Base-by-base conservation (phyloP, 2,329 filamentous ascomycete species). In the Cryphonectria japonica region DNA sequence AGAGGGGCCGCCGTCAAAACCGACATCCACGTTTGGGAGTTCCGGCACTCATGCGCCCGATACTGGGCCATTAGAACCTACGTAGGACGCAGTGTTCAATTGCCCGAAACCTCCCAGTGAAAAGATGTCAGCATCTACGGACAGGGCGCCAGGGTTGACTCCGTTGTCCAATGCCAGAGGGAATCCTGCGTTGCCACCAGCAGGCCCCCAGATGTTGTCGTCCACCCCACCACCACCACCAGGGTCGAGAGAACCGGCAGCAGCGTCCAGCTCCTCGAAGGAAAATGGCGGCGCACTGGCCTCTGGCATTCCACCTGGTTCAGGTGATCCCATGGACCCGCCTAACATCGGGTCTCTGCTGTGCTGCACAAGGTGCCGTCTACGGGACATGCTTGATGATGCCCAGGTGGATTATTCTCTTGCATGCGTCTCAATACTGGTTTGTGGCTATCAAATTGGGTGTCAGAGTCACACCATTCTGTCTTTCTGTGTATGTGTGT, bases 281-380 rank as follows among this genome's bases (percentile, higher is more conserved):
- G n/a, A 2, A 16, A 50, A 50, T 16, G n/a, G 4, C 6, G 26
- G 43, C 8, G 26, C 41, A 66, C 29, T 52, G 63, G 63, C 29
- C 41, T 19, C 34, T 13, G 14, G 39, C 5, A 32, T 29, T 13
- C 8, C 46, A 50, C 46, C 63, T n/a, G 41, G 16, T n/a, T 13
- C 34, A 39, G 34, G 46, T 50, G 46, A 37, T 11, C 34, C 41
- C 14, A 43, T 66, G 63, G 41, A 37, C 63, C 63, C 63, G 43
- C 37, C 9, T 32, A 52, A 6, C 63, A 52, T 52, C 29, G 43
- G 63, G 22, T 66, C 63, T 14, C 8, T 34, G 26, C 29, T 34
- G 8, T 16, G 1, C 14, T 39, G 29, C 26, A 11, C 13, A 29
- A 54, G 26, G 6, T 52, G 43, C 32, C 63, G 37, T 11, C 6